These are phyloP conservation scores for Oldenlandia corymbosa DNA, from an alignment of 257 asterid genomes.

Conservation along the genomic window DNA sequence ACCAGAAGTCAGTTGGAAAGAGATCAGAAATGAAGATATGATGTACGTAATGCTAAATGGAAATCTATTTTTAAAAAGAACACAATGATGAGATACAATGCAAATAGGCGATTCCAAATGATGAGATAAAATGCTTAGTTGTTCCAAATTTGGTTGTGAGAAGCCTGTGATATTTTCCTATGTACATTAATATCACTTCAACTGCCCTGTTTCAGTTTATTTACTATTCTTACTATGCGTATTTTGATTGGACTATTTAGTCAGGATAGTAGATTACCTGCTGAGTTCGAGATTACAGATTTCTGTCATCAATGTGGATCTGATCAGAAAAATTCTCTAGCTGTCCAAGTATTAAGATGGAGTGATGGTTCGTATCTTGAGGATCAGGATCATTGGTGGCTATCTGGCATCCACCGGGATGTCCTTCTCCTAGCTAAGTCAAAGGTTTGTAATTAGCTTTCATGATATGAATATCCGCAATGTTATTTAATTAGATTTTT, in stretches of 20 bases:
- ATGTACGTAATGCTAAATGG: background rate
- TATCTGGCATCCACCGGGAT: slow-evolving; percentile 98
- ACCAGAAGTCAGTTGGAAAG: background rate
- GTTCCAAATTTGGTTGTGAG: background rate
- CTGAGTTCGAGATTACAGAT: slow-evolving; percentile 93
- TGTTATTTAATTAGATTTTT: no score
- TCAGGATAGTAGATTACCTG: slow-evolving; percentile 97
- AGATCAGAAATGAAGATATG: background rate
- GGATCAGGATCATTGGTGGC: slow-evolving; percentile 99
- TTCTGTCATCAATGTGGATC: slow-evolving; percentile 81
- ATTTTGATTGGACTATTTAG: slow-evolving; percentile 36
- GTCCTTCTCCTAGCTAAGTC: slow-evolving; percentile 85
- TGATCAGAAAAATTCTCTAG: slow-evolving; percentile 59
- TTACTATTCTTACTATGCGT: background rate
- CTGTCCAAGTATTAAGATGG: slow-evolving; percentile 98
- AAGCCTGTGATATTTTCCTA: background rate
- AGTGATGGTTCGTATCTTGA: slow-evolving; percentile 97
- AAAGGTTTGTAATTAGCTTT: slow-evolving; percentile 47
- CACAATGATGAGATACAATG: background rate
- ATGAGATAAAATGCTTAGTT: background rate
- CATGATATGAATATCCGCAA: background rate
- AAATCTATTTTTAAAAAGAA: background rate
- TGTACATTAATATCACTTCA: background rate
- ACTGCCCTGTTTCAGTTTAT: background rate
- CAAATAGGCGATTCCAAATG: background rate